These are phyloP conservation scores for Ophiocordyceps camponoti-leonardi DNA, from an alignment of 2,329 filamentous ascomycete genomes.

Conservation along the genomic window DNA sequence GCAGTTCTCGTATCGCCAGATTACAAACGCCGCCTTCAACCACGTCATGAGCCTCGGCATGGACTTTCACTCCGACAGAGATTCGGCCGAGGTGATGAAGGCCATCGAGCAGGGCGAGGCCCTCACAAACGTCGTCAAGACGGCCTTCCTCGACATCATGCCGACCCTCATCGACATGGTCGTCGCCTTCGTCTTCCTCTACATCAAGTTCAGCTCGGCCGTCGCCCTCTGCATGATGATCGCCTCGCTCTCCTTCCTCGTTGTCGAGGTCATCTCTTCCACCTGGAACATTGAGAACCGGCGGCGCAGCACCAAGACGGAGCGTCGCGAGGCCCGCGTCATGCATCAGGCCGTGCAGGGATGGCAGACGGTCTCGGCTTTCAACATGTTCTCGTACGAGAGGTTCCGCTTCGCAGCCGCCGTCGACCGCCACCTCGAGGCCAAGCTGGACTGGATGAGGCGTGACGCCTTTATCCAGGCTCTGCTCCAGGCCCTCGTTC, in stretches of 20 bases:
- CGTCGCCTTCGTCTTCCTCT: conserved; percentile 43
- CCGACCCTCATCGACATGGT: conserved; percentile 46
- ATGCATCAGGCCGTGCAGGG: conserved; percentile 2
- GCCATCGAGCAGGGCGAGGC: conserved; percentile 46
- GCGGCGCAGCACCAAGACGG: conserved; percentile 1
- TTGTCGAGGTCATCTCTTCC: conserved; percentile 1
- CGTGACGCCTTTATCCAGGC: conserved; percentile 1
- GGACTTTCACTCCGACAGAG: conserved; percentile 51
- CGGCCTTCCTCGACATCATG: conserved; percentile 37
- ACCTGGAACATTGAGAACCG: conserved; percentile 1
- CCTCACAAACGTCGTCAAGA: conserved; percentile 36
- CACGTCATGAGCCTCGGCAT: conserved; percentile 54
- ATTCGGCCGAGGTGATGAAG: conserved; percentile 46
- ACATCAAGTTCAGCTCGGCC: conserved; percentile 36
- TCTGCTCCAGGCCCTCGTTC: conserved; percentile 1
- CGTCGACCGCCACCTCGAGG: conserved; percentile 1
- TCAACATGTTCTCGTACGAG: conserved; percentile 6
- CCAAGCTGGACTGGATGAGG: neutral
- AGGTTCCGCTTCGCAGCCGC: conserved; percentile 5
- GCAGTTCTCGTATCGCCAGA: conserved; percentile 28
- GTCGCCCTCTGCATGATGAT: conserved; percentile 5
- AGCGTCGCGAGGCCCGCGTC: conserved; percentile 1
- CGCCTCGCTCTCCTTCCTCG: conserved; percentile 1
- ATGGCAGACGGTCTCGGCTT: conserved; percentile 2
- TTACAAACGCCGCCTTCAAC: conserved; percentile 44